Percentiles rank a stretch among this genome's conserved stretches.
Evolutionary conservation across 495 filamentous ascomycete genomes (phyloP).

Genomic region (Daldinia concentrica): DNA sequence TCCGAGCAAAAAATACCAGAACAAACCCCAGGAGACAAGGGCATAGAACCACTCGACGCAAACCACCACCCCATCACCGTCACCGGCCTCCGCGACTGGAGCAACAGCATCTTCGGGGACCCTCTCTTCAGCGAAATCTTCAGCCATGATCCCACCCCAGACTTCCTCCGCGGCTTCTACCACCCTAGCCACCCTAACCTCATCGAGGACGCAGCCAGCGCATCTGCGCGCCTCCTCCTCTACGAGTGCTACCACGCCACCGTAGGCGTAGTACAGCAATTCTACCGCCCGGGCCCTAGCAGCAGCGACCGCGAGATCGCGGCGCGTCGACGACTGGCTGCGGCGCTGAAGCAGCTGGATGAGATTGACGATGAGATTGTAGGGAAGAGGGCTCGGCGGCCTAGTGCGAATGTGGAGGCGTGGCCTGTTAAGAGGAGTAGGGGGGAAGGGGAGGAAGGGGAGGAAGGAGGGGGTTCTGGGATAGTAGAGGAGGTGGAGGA

Average conservation of each 20-base stretch:
- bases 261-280: slow-evolving; percentile 55
- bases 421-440: slow-evolving; percentile 42
- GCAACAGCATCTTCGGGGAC: slow-evolving; percentile 67
- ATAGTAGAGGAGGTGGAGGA: background rate
- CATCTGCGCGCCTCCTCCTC: slow-evolving; percentile 51
- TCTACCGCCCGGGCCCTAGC: slow-evolving; percentile 57
- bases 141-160: slow-evolving; percentile 51
- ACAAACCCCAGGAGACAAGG: background rate
- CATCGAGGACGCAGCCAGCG: slow-evolving; percentile 51
- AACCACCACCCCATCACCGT: slow-evolving; percentile 26
- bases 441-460: slow-evolving; percentile 6
- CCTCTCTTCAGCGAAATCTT: slow-evolving; percentile 64
- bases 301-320: slow-evolving; percentile 58
- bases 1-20: background rate
- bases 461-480: background rate
- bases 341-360: slow-evolving; percentile 49
- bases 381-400: slow-evolving; percentile 42
- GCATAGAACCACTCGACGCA: background rate
- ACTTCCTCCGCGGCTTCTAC: slow-evolving; percentile 54
- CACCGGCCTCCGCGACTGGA: slow-evolving; percentile 58
- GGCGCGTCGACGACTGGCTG: slow-evolving; percentile 55
- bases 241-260: slow-evolving; percentile 62
- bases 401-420: slow-evolving; percentile 43
- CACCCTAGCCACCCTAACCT: slow-evolving; percentile 40
- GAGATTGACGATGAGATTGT: slow-evolving; percentile 45